phyloP scores from a whole-genome alignment of 2,329 filamentous ascomycete species.

The Beauveria medogensis region DNA sequence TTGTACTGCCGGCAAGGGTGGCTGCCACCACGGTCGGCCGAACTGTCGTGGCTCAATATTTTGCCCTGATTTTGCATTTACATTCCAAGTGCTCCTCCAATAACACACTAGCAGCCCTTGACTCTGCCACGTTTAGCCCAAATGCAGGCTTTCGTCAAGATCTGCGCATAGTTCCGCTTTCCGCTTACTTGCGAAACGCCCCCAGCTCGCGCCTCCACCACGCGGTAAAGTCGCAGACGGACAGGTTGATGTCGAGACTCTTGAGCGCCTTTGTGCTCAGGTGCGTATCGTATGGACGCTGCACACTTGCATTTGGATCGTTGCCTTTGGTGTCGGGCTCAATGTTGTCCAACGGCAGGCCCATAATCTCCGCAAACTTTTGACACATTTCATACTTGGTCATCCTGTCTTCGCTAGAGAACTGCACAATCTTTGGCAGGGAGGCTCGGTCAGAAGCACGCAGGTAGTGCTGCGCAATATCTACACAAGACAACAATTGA shows the following conservation, averaged over 20 bases:
- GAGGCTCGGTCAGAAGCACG: slow-evolving; percentile 35
- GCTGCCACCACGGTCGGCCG: background rate
- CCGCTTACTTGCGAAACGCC: slow-evolving; percentile 46
- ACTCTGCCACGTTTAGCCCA: background rate
- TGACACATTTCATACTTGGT: slow-evolving; percentile 89
- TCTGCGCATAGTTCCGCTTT: background rate
- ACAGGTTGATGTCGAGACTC: slow-evolving; percentile 66
- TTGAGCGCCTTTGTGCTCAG: slow-evolving; percentile 67
- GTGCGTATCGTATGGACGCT: slow-evolving; percentile 83
- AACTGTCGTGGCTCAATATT: background rate
- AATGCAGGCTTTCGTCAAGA: background rate
- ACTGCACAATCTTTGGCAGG: slow-evolving; percentile 69
- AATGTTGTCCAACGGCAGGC: slow-evolving; percentile 60
- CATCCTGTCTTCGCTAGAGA: slow-evolving; percentile 76
- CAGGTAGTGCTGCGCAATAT: slow-evolving; percentile 64
- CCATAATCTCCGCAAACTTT: slow-evolving; percentile 71
- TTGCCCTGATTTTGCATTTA: background rate
- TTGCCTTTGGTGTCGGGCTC: slow-evolving; percentile 63
- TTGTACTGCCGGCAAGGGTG: background rate
- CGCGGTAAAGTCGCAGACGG: slow-evolving; percentile 63
- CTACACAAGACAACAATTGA: slow-evolving; percentile 28
- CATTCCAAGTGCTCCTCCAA: background rate
- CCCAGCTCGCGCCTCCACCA: slow-evolving; percentile 69
- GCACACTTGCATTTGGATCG: slow-evolving; percentile 61
- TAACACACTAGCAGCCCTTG: background rate